phyloP scores from a whole-genome alignment of 495 filamentous ascomycete genomes.

The Peziza echinospora region DNA sequence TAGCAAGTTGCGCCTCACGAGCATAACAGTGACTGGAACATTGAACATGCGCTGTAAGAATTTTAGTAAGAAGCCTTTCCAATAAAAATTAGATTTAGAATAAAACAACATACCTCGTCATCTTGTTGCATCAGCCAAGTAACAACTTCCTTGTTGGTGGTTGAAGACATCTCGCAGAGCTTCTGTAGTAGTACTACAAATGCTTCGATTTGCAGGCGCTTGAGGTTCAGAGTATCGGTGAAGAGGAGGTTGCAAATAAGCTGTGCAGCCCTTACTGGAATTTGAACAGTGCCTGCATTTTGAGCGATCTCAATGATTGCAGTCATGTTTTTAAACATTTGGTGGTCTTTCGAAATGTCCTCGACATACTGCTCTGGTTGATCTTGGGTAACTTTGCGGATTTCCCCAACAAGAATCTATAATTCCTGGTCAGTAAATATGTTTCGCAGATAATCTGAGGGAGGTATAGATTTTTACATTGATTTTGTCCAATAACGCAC shows the following conservation, averaged over 20 bases:
- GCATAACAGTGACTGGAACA: slow-evolving; percentile 47
- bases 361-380: neutral
- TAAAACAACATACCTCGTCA: slow-evolving; percentile 12
- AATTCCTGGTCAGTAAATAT: neutral
- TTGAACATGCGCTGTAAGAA: slow-evolving; percentile 43
- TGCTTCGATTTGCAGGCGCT: slow-evolving; percentile 53
- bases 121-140: slow-evolving; percentile 36
- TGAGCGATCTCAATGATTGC: neutral
- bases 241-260: slow-evolving; percentile 52
- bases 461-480: neutral
- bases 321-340: neutral
- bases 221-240: slow-evolving; percentile 31
- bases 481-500: neutral
- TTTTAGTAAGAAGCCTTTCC: slow-evolving; percentile 5
- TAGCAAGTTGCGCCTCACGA: slow-evolving; percentile 51
- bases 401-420: neutral
- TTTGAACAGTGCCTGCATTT: neutral
- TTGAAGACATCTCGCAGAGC: slow-evolving; percentile 54
- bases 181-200: slow-evolving; percentile 61
- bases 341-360: neutral
- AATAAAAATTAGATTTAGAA: neutral
- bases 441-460: too few relatives aligned
- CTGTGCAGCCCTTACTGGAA: slow-evolving; percentile 32
- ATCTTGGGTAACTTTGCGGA: neutral
- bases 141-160: slow-evolving; percentile 51